phyloP scores from a whole-genome alignment of 805 yeast genomes.

The Ogataea wickerhamii region DNA sequence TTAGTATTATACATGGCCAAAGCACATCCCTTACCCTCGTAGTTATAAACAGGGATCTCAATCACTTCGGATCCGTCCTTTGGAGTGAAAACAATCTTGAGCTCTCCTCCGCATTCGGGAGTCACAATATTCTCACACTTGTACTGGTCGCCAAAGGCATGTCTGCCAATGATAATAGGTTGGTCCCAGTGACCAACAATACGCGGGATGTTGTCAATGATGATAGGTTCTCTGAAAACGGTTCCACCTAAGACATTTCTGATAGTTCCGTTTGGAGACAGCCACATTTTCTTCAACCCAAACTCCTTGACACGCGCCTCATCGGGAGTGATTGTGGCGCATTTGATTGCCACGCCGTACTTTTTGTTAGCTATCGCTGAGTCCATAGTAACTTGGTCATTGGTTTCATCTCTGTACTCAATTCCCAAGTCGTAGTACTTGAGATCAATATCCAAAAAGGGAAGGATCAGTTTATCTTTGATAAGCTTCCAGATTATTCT shows the following conservation, averaged over 20 bases:
- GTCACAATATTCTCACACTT: constrained; percentile 84
- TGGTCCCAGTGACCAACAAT: constrained; percentile 89
- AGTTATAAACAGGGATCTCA: constrained; percentile 63
- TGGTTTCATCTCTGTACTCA: constrained; percentile 79
- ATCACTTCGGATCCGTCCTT: constrained; percentile 53
- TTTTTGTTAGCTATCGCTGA: constrained; percentile 87
- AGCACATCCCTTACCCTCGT: constrained; percentile 73
- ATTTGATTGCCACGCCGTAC: constrained; percentile 91
- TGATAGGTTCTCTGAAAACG: constrained; percentile 94
- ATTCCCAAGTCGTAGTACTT: constrained; percentile 91
- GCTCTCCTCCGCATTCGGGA: constrained; percentile 70
- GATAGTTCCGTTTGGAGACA: constrained; percentile 95
- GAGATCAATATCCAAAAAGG: constrained; percentile 82
- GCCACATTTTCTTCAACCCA: constrained; percentile 92
- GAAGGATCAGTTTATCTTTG: constrained; percentile 79
- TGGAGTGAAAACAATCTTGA: constrained; percentile 76
- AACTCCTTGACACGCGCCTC: constrained; percentile 94
- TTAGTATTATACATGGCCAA: constrained; percentile 95
- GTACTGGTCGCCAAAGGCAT: constrained; percentile 96
- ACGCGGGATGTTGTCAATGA: constrained; percentile 81
- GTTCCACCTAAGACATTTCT: constrained; percentile 96
- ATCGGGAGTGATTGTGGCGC: constrained; percentile 98
- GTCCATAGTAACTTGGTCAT: constrained; percentile 84
- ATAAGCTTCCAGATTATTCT: constrained; percentile 92
- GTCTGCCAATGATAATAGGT: constrained; percentile 96